These are phyloP conservation scores for Plantago lanceolata DNA, from an alignment of 305 asterid species.

Conservation along the genomic window DNA sequence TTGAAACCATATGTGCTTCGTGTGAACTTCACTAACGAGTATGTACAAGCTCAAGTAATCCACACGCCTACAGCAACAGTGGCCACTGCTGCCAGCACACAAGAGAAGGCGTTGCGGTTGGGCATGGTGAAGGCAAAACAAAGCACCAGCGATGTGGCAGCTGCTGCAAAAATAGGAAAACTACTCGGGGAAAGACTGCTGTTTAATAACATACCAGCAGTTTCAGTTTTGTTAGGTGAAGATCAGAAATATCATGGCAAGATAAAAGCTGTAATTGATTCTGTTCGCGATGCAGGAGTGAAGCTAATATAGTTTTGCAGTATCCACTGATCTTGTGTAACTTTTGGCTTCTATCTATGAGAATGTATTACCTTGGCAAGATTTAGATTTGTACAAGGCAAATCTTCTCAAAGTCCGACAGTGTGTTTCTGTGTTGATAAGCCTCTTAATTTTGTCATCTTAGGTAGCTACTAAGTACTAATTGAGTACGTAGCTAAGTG, in stretches of 20 bases:
- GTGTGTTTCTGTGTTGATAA: too few relatives aligned
- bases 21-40: conserved; percentile 77
- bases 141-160: conserved; percentile 68
- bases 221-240: conserved; percentile 49
- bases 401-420: too few relatives aligned
- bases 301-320: conserved; percentile 35
- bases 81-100: conserved; percentile 78
- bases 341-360: too few relatives aligned
- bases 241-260: conserved; percentile 84
- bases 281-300: conserved; percentile 56
- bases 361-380: too few relatives aligned
- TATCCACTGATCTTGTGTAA: too few relatives aligned
- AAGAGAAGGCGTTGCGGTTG: conserved; percentile 68
- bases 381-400: too few relatives aligned
- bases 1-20: conserved; percentile 73
- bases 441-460: too few relatives aligned
- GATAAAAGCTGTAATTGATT: conserved; percentile 75
- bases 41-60: conserved; percentile 66
- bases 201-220: conserved; percentile 60
- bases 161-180: conserved; percentile 84
- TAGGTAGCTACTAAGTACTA: too few relatives aligned
- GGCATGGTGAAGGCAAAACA: conserved; percentile 53
- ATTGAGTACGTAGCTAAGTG: too few relatives aligned
- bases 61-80: conserved; percentile 87
- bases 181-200: conserved; percentile 64